Conservation (phyloP, 495 filamentous ascomycete species). For the Xylaria flabelliformis region DNA sequence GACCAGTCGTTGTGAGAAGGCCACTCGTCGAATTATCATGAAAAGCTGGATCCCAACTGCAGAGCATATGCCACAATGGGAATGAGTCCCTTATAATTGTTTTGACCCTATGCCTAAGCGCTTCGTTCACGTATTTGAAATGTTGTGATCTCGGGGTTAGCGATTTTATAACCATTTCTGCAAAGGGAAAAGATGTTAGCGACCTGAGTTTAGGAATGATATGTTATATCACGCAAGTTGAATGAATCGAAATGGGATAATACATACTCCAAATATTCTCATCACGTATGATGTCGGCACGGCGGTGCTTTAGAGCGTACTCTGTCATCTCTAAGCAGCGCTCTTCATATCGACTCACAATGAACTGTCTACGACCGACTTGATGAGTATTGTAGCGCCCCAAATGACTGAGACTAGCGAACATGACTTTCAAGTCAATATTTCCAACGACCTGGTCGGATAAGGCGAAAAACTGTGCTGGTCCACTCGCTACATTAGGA, state of each 20-base stretch:
- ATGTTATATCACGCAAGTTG: neutral
- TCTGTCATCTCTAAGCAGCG: constrained; percentile 33
- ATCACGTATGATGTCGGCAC: constrained; percentile 24
- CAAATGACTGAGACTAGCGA: constrained; percentile 32
- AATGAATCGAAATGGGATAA: neutral
- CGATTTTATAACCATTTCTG: constrained; percentile 14
- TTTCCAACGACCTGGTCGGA: constrained; percentile 27
- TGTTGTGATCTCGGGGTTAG: neutral
- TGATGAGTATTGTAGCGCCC: neutral
- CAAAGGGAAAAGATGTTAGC: neutral
- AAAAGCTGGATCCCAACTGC: neutral
- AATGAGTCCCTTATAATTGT: constrained; percentile 21
- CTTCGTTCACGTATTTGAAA: neutral
- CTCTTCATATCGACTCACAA: constrained; percentile 34
- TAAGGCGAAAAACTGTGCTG: constrained; percentile 32
- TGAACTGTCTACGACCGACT: neutral
- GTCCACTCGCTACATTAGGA: constrained; percentile 3
- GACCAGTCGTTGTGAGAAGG: constrained; percentile 24
- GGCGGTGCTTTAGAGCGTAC: constrained; percentile 11
- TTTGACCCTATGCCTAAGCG: neutral
- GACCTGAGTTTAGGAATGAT: neutral
- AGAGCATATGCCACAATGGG: constrained; percentile 27
- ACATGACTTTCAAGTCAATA: constrained; percentile 35
- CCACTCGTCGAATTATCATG: constrained; percentile 10
- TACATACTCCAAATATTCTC: constrained; percentile 9